Base-by-base conservation (phyloP, 2,329 filamentous ascomycete genomes). In the Beauveria caledonica region DNA sequence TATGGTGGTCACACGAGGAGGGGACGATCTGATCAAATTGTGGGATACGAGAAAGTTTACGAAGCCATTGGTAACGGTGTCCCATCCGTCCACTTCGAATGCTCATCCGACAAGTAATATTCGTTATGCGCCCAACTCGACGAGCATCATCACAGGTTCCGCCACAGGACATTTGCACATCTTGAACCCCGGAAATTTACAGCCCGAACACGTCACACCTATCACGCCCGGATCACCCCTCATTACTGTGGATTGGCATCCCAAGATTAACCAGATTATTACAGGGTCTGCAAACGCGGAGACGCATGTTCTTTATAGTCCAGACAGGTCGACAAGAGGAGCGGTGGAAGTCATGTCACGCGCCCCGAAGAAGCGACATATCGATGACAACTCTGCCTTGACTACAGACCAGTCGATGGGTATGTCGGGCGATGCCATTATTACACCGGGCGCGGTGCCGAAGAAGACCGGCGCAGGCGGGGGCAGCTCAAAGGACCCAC, bases 41-140 rank as follows among this genome's bases (percentile, higher is more conserved):
- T 99, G 94, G 94, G 94, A 99, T 71, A 95, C 88, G 3, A 86
- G 94, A 62, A 97, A 97, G 70, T 96, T 99, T 79, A 97, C 94
- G 71, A 81, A 88, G 61, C 91, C 94, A 4, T 82, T 99, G 15
- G 90, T 91, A 52, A 89, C 86, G 1, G 85, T 90, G 17, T 77
- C 86, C 6, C 92, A 96, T 72, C 74, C 83, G 1, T 96, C 93
- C 1, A 96, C 90, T 15, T 93, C 91, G 1, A 86, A 87, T 61
- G 86, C 92, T 68, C 96, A 90, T 71, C 84, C 89, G 0, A 92
- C 90, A 62, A 88, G 86, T 58, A 96, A 92, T 70, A 96, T 99
- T 70, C 84, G 84, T 64, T 99, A 97, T 76, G 90, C 91, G 33
- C 92, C 93, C 5, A 90, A 86, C 65, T 88, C 87, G 1, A 85